Evolutionary conservation across 257 asterid species (phyloP), one percentile per base, ranked within the genome.

Genomic region (Anisodus tanguticus): DNA sequence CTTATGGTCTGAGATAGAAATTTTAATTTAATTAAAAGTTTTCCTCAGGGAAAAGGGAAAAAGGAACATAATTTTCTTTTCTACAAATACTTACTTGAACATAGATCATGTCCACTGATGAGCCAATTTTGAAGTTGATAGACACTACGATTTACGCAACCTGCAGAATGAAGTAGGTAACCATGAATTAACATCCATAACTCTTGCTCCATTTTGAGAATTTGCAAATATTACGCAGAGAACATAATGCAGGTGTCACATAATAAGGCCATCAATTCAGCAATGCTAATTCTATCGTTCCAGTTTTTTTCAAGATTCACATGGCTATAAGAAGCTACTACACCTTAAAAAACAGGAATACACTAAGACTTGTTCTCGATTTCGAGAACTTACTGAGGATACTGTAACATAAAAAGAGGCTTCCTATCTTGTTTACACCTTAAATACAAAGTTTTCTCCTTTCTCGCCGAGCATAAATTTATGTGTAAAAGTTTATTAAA

Each of bases 11-110:
- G 39, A 69, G 77, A 22, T 19, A 74, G 60, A 47, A 74, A 31
- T 31, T 31, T 72, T 59, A 72, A 47, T 19, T 15, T 2, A 47
- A 72, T 10, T 19, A 74, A 47, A 19, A 19, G 49, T 9, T 39
- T 10, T 31, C 60, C 80, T 11, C 47, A 45, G 22, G 12, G 43
- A 19, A 43, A 4, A 51, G 57, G 63, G 55, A 54, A n/a, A 41
- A 4, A 51, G 57, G 62, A 51, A 35, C 17, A 80, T 43, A 47
- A 72, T 19, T 74, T 31, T 72, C 59, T 26, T 49, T 13, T 51
- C 16, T n/a, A 77, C 15, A 53, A 31, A 2, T 35, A 82, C 97
- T 91, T 94, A 94, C 98, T 92, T 89, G 97, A 92, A 91, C 97
- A 94, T 91, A 91, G 93, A 90, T 92, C 92, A 90, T 85, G 89